Percentiles rank a stretch among this genome's conserved stretches.
Conservation (phyloP, 78 protist species). For the Monocercomonoides exilis region DNA sequence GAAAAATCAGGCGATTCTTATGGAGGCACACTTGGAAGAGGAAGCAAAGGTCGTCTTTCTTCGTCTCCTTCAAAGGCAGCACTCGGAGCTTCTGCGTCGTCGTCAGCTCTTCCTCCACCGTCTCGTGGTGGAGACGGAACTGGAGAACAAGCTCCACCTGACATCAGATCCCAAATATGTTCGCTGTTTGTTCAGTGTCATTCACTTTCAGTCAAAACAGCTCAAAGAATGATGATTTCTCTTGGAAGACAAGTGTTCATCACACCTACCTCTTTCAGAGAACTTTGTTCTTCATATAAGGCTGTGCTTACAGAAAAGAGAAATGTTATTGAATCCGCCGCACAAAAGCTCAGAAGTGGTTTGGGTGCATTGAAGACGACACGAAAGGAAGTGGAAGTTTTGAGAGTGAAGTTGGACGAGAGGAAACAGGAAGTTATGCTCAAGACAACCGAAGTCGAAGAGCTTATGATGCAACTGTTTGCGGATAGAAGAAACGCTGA, state of each 20-base stretch:
- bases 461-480: conserved; percentile 47
- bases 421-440: conserved; percentile 26
- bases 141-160: not conserved
- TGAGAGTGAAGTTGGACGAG: not conserved
- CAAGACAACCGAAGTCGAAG: conserved; percentile 51
- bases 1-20: not conserved
- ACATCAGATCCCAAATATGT: not conserved
- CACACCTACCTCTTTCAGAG: conserved; percentile 12
- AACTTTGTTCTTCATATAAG: not conserved
- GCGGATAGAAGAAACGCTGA: conserved; percentile 46
- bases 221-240: not conserved
- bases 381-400: not conserved
- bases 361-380: not conserved
- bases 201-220: not conserved
- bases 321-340: not conserved
- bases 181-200: not conserved
- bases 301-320: not conserved
- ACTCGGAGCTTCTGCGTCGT: too few relatives aligned
- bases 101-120: too few relatives aligned
- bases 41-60: too few relatives aligned
- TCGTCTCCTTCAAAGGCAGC: too few relatives aligned
- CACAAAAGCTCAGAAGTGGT: conserved; percentile 12
- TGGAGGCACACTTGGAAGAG: too few relatives aligned
- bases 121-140: too few relatives aligned
- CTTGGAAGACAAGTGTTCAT: not conserved